Conservation (phyloP, 352 stramenopile genomes). For the Globisporangium recalcitrans region DNA sequence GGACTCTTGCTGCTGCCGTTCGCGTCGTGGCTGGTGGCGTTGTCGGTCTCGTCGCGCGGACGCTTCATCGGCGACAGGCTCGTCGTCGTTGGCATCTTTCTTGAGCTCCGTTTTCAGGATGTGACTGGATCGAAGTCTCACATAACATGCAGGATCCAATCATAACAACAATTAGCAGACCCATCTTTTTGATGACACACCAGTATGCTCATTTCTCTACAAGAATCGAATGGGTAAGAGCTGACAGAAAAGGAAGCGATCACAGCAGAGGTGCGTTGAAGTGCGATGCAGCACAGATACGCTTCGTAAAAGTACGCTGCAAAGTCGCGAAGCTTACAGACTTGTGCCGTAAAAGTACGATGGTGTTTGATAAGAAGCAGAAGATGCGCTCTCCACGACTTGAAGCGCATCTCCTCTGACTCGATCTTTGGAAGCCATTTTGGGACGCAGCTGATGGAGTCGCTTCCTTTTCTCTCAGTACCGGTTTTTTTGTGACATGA, state of each 20-base stretch:
- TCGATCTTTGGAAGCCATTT: background rate
- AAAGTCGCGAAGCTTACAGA: background rate
- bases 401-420: background rate
- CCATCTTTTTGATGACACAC: too few species aligned
- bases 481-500: too few species aligned
- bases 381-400: background rate
- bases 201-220: too few species aligned
- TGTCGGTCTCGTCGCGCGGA: constrained; percentile 3
- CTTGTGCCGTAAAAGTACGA: background rate
- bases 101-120: background rate
- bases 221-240: too few species aligned
- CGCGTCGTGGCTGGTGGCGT: background rate
- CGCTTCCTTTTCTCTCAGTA: background rate
- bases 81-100: constrained; percentile 8
- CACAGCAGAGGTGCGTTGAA: too few species aligned
- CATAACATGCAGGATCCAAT: background rate
- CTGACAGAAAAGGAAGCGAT: too few species aligned
- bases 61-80: constrained; percentile 15
- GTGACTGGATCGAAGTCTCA: background rate
- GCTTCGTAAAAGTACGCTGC: background rate
- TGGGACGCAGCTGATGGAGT: background rate
- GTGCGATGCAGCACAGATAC: too few species aligned
- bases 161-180: background rate
- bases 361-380: background rate
- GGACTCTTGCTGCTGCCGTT: background rate